A percentile compares a stretch with the other conserved stretches of the same genome.
These are phyloP conservation scores for Grosmannia penicillata DNA, from an alignment of 2,329 filamentous ascomycete genomes.

Conservation along the genomic window DNA sequence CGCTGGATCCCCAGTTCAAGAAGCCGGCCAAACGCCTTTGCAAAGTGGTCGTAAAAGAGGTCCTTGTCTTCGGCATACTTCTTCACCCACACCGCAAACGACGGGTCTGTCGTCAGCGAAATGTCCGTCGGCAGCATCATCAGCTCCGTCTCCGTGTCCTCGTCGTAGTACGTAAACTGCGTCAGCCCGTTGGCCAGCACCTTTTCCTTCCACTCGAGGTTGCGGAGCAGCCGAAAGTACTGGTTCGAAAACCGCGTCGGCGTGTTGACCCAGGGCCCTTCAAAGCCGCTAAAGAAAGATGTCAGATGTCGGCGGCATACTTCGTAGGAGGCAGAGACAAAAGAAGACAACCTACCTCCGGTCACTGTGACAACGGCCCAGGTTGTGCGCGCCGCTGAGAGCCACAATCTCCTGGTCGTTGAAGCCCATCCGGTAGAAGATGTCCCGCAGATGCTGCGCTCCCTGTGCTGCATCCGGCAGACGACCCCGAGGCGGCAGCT, in stretches of 20 bases:
- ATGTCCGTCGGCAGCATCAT: slow-evolving; percentile 57
- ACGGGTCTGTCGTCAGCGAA: slow-evolving; percentile 35
- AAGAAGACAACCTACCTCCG: not conserved
- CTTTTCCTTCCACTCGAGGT: slow-evolving; percentile 25
- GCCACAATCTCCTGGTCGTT: slow-evolving; percentile 93
- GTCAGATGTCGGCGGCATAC: not conserved
- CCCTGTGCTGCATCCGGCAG: slow-evolving; percentile 69
- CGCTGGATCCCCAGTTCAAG: slow-evolving; percentile 44
- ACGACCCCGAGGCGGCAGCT: slow-evolving; percentile 39
- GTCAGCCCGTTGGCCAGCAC: slow-evolving; percentile 33
- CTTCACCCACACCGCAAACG: slow-evolving; percentile 41
- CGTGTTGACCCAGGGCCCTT: slow-evolving; percentile 22
- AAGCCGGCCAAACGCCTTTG: slow-evolving; percentile 42
- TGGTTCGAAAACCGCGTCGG: slow-evolving; percentile 23
- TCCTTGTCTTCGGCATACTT: slow-evolving; percentile 46
- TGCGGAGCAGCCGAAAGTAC: slow-evolving; percentile 19
- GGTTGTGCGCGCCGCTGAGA: slow-evolving; percentile 66
- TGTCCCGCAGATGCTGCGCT: slow-evolving; percentile 66
- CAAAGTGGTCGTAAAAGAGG: slow-evolving; percentile 44
- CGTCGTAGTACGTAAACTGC: slow-evolving; percentile 46
- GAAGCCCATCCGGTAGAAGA: slow-evolving; percentile 95
- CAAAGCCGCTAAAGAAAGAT: slow-evolving; percentile 20
- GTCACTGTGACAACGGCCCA: slow-evolving; percentile 47
- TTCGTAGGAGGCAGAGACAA: not conserved
- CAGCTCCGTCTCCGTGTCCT: slow-evolving; percentile 38